phyloP scores from a whole-genome alignment of 192 early-diverging fungal species.

The Jimgerdemannia flammicorona region DNA sequence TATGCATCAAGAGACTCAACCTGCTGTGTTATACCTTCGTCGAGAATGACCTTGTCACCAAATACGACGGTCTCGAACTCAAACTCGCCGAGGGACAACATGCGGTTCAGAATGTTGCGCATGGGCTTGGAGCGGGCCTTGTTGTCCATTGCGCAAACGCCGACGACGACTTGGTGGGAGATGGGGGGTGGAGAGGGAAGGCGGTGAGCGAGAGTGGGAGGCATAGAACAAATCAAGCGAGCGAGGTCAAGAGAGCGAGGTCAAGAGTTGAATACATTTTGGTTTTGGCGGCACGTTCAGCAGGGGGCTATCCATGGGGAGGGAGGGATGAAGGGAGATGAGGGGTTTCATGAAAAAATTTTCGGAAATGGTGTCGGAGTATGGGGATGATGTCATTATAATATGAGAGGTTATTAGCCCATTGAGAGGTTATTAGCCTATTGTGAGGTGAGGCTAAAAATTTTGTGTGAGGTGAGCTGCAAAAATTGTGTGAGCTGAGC shows the following conservation, averaged over 20 bases:
- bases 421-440: no score
- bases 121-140: slow-evolving; percentile 96
- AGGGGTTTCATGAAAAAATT: neutral
- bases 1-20: neutral
- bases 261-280: neutral
- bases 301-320: neutral
- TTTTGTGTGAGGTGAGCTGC: no score
- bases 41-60: slow-evolving; percentile 95
- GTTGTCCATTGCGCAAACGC: slow-evolving; percentile 88
- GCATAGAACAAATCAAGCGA: neutral
- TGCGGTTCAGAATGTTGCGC: slow-evolving; percentile 83
- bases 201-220: neutral
- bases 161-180: slow-evolving; percentile 66
- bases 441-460: no score
- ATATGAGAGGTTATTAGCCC: no score
- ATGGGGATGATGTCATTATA: no score
- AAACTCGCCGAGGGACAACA: slow-evolving; percentile 49
- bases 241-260: no score
- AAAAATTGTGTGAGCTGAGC: no score
- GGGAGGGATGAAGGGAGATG: neutral
- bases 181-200: neutral
- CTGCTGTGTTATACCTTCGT: slow-evolving; percentile 63
- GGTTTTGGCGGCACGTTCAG: neutral
- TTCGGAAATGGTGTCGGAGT: no score
- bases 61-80: slow-evolving; percentile 86